Base-by-base conservation (phyloP, 2,329 filamentous ascomycete species). In the Claviceps humidiphila region DNA sequence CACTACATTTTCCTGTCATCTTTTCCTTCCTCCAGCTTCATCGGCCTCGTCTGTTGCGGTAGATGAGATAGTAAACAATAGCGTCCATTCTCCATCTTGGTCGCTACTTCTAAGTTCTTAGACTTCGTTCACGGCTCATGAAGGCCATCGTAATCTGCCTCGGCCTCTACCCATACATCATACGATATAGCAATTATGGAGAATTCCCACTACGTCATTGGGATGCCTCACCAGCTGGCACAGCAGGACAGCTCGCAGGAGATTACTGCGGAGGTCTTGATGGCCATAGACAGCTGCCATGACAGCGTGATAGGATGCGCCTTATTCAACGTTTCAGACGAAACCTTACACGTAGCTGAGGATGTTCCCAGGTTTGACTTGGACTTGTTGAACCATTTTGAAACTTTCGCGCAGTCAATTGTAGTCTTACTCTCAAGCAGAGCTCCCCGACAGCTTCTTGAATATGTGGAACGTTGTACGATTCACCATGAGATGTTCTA, bases 221-320 rank as follows among this genome's bases (percentile, higher is more conserved):
- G 38, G 30, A 13, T 34, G 16, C 11, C 42, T 17, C 7, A 24
- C 13, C 47, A 13, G 30, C 46, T 17, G 42, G 13, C 9, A 40
- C 34, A 30, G 20, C 50, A 20, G 26, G 2, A 54, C 34, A n/a
- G n/a, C 22, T 22, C 20, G 9, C 22, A 44, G 16, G 38, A 50
- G 40, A 9, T n/a, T 20, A 2, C 16, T 20, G 16, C 16, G 52
- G 87, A 93, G 62, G 69, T 89, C 26, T 77, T 95, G 53, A 87
- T 95, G 81, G 87, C 88, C 1, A 71, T 95, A 24, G 82, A 94
- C 54, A 74, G 91, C 64, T 81, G 77, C 56, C 77, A 82, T n/a
- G 76, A 79, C 34, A 81, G 78, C 1, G 82, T 77, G 0, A 74
- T 95, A 17, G 91, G 91, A 0, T 96, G 89, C 64, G 84, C 87